Evolutionary conservation across 1,139 yeast species (phyloP), one percentile per base, ranked within the genome.

Genomic region (Sugiyamaella castrensis): DNA sequence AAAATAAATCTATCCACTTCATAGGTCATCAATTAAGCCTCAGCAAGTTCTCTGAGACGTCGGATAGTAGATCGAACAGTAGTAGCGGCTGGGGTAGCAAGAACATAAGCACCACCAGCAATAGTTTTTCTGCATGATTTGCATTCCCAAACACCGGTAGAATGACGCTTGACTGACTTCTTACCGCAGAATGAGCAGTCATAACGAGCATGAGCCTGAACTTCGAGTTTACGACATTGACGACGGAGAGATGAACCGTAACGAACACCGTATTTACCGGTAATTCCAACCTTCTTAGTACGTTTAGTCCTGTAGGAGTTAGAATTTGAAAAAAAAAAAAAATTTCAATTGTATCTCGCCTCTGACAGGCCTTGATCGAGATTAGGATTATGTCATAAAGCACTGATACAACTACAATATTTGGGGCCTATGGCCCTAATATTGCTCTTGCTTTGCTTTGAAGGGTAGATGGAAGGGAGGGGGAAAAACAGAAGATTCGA

Each of bases 211-310:
- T 92, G 98, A 77, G 91, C 97, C 80, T 89, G 97, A 71, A 88
- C 86, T 81, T 94, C 98, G 79, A 94, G 81, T 84, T 92, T 92
- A 86, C 91, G 91, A 82, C 96, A 87, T 80, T 89, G 97, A 82
- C 98, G 91, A 87, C 99, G 91, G 78, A 92, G 84, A 65, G 99
- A 94, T 71, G 98, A 92, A 91, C 99, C 98, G 81, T 92, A 92
- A 85, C 98, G 91, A 80, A 92, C 97, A 87, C 98, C 99, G 85
- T 88, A 92, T 84, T 94, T 94, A 84, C 99, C 99, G 77, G 99
- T 92, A 82, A 92, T 92, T 79, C 99, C 99, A 76, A 92, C 99
- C 91, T 92, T 92, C 95, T 92, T 92, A 71, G 99, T 92, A 87
- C 99, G 88, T 82, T 91, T 91, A 78, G 97, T 85, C 98, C 47